These are phyloP conservation scores for Xylariaceae sp. DNA, from an alignment of 2,329 filamentous ascomycete species.

Conservation along the genomic window DNA sequence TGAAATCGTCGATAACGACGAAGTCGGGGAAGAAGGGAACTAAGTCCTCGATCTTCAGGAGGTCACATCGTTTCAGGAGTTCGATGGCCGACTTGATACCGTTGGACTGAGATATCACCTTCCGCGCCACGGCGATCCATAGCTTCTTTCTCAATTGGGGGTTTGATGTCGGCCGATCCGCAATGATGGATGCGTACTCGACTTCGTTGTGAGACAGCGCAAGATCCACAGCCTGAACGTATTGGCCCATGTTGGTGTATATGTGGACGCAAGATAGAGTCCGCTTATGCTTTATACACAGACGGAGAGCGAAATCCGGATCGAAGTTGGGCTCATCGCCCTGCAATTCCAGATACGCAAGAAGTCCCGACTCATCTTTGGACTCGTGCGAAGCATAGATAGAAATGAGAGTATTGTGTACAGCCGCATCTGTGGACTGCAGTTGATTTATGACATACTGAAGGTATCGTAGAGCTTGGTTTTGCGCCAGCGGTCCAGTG, in stretches of 20 bases:
- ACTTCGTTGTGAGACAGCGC: constrained; percentile 86
- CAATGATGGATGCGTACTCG: constrained; percentile 82
- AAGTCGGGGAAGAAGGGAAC: constrained; percentile 99
- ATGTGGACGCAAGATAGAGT: constrained; percentile 95
- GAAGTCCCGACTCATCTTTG: constrained; percentile 75
- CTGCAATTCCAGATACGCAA: constrained; percentile 87
- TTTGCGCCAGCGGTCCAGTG: constrained; percentile 62
- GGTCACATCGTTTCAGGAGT: constrained; percentile 84
- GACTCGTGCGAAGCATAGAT: constrained; percentile 87
- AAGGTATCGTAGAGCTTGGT: constrained; percentile 90
- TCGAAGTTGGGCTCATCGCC: constrained; percentile 84
- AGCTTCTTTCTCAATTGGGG: constrained; percentile 81
- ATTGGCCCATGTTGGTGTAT: constrained; percentile 94
- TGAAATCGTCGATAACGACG: constrained; percentile 97
- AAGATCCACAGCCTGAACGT: constrained; percentile 85
- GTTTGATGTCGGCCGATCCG: constrained; percentile 76
- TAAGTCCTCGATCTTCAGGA: constrained; percentile 90
- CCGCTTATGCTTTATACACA: constrained; percentile 91
- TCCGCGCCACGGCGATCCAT: constrained; percentile 91
- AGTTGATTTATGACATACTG: constrained; percentile 88
- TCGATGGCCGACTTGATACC: constrained; percentile 92
- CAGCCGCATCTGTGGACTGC: constrained; percentile 72
- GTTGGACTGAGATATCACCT: constrained; percentile 79
- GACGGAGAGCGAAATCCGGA: constrained; percentile 87
- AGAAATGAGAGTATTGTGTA: constrained; percentile 95